Evolutionary conservation across 2,329 filamentous ascomycete species (phyloP), one percentile per base, ranked within the genome.

Genomic region (Exophiala bonariae): DNA sequence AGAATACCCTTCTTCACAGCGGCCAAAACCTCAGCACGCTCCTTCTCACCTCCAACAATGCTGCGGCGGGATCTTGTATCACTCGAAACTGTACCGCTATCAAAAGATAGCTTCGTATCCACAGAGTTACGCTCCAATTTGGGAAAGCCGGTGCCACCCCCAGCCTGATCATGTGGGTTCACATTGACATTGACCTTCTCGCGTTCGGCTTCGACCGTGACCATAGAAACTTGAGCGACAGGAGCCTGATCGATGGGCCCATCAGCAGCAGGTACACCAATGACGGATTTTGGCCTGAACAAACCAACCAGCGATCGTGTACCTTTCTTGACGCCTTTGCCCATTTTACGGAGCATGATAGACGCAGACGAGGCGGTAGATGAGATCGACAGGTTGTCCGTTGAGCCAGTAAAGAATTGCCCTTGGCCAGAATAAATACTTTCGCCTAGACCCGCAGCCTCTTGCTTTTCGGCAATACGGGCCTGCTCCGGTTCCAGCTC

Each of bases 261-360:
- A 58, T 96, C 90, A 3, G 85, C 81, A 23, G 83, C 77, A 14
- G 88, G 82, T 16, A 86, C 82, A 23, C 89, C 91, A 59, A 92
- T 80, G 13, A 95, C 78, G 1, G 92, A 97, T 68, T 97, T 99
- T 0, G 93, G 92, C 54, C 93, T 80, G 74, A 99, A 99, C 6
- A 99, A 77, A 19, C 93, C 93, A 58, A 95, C 95, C 44, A 99
- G 81, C 18, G 91, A 96, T 38, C 91, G 81, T 14, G 86, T 87
- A 41, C 89, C 86, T 70, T 93, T 95, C 79, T 96, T 97, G 83
- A 97, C 87, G n/a, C 92, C 91, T 56, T 90, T 89, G 46, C 93
- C 93, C 93, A 99, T 99, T 74, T 99, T 99, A 43, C 93, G 84
- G 57, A 99, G 66, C 72, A 75, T 75, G 41, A 75, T 68, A 11